These are phyloP conservation scores for Lanmaoa pseudosensibilis DNA, from an alignment of 768 basidiomycete genomes.

Conservation along the genomic window DNA sequence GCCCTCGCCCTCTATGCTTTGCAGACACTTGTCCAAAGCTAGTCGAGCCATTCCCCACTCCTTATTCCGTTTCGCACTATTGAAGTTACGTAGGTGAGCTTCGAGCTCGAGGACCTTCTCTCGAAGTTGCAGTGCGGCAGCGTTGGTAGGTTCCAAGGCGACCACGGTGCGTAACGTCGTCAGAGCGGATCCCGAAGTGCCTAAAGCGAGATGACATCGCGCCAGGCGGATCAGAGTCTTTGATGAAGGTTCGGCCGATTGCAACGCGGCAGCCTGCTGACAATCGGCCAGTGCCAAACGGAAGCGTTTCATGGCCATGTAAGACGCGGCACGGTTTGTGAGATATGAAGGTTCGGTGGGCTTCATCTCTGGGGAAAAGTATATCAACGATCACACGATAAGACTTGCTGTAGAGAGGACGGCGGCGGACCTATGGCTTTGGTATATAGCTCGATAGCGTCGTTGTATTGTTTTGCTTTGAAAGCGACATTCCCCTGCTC, in stretches of 20 bases:
- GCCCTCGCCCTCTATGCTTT: conserved; percentile 72
- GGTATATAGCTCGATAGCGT: conserved; percentile 74
- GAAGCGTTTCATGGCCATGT: conserved; percentile 81
- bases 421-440: conserved; percentile 66
- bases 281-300: conserved; percentile 75
- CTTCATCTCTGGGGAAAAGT: conserved; percentile 48
- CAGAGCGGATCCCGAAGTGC: conserved; percentile 63
- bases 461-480: conserved; percentile 60
- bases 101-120: conserved; percentile 62
- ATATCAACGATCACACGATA: conserved; percentile 6
- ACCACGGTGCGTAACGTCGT: conserved; percentile 65
- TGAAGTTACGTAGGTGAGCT: conserved; percentile 61
- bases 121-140: conserved; percentile 58
- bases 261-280: conserved; percentile 67
- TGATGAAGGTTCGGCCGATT: conserved; percentile 57
- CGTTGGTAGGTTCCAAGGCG: conserved; percentile 60
- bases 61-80: conserved; percentile 49
- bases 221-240: conserved; percentile 85
- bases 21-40: conserved; percentile 76
- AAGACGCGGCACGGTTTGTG: conserved; percentile 84
- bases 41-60: conserved; percentile 79
- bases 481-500: conserved; percentile 77
- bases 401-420: conserved; percentile 20
- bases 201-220: conserved; percentile 80
- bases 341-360: conserved; percentile 70